Conservation (phyloP, 208 protist genomes). For the Leishmania arabica region DNA sequence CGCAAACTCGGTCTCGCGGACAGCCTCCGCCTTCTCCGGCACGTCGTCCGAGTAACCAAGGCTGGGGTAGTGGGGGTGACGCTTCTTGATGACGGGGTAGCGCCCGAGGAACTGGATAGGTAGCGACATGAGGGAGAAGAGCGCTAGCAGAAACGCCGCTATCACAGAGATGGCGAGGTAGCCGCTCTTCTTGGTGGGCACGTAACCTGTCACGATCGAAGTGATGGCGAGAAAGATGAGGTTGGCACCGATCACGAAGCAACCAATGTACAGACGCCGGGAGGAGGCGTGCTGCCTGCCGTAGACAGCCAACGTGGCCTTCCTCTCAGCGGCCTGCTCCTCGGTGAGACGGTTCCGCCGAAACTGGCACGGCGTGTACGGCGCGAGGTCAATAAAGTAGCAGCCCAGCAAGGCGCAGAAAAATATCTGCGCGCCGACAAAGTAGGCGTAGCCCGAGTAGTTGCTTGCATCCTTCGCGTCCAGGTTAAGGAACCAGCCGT, state of each 20-base stretch:
- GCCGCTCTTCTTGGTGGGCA: conserved; percentile 28
- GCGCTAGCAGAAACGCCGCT: conserved; percentile 42
- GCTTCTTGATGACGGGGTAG: conserved; percentile 49
- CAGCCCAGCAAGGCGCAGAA: conserved; percentile 38
- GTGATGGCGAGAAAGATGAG: conserved; percentile 60
- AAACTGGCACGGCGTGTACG: conserved; percentile 61
- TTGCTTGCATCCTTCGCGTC: conserved; percentile 37
- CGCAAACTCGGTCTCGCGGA: background rate
- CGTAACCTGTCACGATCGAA: conserved; percentile 59
- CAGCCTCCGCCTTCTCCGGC: background rate
- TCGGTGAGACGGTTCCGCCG: conserved; percentile 38
- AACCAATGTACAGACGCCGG: conserved; percentile 60
- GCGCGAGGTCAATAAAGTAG: conserved; percentile 57
- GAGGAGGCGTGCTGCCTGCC: conserved; percentile 45
- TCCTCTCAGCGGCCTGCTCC: conserved; percentile 48
- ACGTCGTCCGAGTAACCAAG: conserved; percentile 42
- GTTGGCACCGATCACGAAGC: conserved; percentile 37
- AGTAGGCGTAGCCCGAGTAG: conserved; percentile 65
- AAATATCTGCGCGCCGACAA: conserved; percentile 49
- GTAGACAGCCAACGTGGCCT: conserved; percentile 45
- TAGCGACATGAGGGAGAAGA: conserved; percentile 58
- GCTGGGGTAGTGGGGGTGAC: conserved; percentile 37
- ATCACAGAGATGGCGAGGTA: conserved; percentile 56
- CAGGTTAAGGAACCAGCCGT: conserved; percentile 61
- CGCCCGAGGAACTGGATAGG: conserved; percentile 71